These are phyloP conservation scores for Penicillium vulpinum DNA, from an alignment of 2,329 filamentous ascomycete genomes.

Conservation along the genomic window DNA sequence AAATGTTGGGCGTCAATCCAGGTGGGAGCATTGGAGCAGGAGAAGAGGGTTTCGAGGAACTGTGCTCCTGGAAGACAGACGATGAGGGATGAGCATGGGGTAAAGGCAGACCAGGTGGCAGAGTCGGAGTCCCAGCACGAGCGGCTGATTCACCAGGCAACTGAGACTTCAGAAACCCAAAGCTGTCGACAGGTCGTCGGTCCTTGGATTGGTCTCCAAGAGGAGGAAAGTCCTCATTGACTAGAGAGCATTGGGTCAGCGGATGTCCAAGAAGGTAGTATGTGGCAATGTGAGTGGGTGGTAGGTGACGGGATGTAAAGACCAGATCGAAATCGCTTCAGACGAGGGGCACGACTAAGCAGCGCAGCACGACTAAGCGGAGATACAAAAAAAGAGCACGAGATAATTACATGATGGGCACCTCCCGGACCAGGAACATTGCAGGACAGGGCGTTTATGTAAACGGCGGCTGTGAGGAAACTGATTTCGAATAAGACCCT, in stretches of 20 bases:
- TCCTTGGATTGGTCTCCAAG: slow-evolving; percentile 43
- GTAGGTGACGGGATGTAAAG: slow-evolving; percentile 3
- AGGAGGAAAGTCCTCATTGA: slow-evolving; percentile 51
- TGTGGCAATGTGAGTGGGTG: slow-evolving; percentile 9
- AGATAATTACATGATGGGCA: slow-evolving; percentile 39
- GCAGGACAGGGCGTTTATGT: slow-evolving; percentile 40
- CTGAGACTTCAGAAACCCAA: slow-evolving; percentile 40
- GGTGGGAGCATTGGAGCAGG: slow-evolving; percentile 32
- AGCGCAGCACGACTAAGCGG: slow-evolving; percentile 14
- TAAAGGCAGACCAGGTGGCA: slow-evolving; percentile 45
- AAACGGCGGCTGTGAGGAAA: slow-evolving; percentile 47
- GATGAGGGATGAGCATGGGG: slow-evolving; percentile 43
- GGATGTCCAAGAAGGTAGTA: slow-evolving; percentile 12
- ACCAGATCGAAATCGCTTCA: neutral
- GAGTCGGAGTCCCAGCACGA: slow-evolving; percentile 41
- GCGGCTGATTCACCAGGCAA: slow-evolving; percentile 33
- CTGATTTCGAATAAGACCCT: slow-evolving; percentile 48
- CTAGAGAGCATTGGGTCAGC: slow-evolving; percentile 39
- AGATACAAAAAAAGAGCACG: slow-evolving; percentile 32
- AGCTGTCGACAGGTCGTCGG: slow-evolving; percentile 34
- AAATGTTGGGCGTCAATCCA: slow-evolving; percentile 26
- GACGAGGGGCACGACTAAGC: neutral
- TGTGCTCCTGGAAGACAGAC: slow-evolving; percentile 34
- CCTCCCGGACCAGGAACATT: slow-evolving; percentile 29
- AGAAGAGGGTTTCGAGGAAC: slow-evolving; percentile 32